phyloP scores from a whole-genome alignment of 1,284 basidiomycete genomes.

The Rhodotorula sp. region DNA sequence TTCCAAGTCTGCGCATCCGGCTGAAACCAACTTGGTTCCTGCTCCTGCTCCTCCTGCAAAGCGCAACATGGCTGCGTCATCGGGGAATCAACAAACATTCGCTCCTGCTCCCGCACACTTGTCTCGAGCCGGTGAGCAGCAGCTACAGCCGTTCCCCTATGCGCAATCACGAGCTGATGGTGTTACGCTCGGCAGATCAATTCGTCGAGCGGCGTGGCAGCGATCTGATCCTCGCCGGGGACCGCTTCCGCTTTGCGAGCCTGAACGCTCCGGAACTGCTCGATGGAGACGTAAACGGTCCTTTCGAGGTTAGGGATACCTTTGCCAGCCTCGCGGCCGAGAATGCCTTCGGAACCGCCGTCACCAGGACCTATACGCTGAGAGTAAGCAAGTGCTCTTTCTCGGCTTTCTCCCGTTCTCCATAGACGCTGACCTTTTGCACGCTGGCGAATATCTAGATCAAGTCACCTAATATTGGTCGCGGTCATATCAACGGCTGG shows the following conservation, averaged over 20 bases:
- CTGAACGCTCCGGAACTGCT: constrained; percentile 44
- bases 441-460: constrained; percentile 7
- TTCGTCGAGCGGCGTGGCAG: constrained; percentile 26
- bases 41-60: not conserved
- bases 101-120: not conserved
- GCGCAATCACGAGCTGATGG: not conserved
- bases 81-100: not conserved
- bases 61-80: not conserved
- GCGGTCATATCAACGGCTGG: constrained; percentile 45
- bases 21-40: not conserved
- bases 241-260: constrained; percentile 32
- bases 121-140: not conserved
- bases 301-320: constrained; percentile 41
- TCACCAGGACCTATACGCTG: constrained; percentile 45
- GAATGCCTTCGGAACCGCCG: constrained; percentile 36
- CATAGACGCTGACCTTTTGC: not conserved
- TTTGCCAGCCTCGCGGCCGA: constrained; percentile 27
- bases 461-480: constrained; percentile 39
- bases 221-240: constrained; percentile 23
- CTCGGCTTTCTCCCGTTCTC: not conserved
- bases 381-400: constrained; percentile 17
- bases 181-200: not conserved
- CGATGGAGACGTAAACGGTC: constrained; percentile 37
- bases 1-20: constrained; percentile 7
- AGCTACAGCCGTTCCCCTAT: too few relatives aligned